A percentile compares a stretch with the other conserved stretches of the same genome.
phyloP scores from a whole-genome alignment of 441 rosid genomes.

The Populus hybrid region DNA sequence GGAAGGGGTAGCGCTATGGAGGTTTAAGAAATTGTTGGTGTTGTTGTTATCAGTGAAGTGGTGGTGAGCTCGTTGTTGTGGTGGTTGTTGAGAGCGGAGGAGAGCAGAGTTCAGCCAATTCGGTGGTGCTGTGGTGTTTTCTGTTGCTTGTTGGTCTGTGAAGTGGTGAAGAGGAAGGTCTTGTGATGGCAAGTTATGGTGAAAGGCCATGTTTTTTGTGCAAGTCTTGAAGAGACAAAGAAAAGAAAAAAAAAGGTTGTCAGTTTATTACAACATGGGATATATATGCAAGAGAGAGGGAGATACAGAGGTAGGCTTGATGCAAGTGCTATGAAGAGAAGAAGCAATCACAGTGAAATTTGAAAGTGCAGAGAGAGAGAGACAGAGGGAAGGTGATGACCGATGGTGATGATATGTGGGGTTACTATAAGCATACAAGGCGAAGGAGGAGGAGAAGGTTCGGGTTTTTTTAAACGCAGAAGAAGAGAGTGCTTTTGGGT shows the following conservation, averaged over 20 bases:
- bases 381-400: background rate
- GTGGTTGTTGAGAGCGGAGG: slow-evolving; percentile 56
- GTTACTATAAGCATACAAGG: slow-evolving; percentile 19
- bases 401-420: background rate
- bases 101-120: slow-evolving; percentile 91
- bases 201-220: slow-evolving; percentile 64
- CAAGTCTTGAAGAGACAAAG: background rate
- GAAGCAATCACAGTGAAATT: background rate
- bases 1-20: slow-evolving; percentile 47
- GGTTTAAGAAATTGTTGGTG: slow-evolving; percentile 55
- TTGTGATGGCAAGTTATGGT: slow-evolving; percentile 60
- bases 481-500: background rate
- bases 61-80: slow-evolving; percentile 24
- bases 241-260: background rate
- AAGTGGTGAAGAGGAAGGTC: slow-evolving; percentile 81
- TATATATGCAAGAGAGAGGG: background rate
- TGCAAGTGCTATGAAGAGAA: background rate
- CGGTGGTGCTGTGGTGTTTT: slow-evolving; percentile 43
- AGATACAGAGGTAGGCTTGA: background rate
- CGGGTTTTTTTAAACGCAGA: background rate
- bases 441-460: background rate
- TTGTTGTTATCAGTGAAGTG: slow-evolving; percentile 43
- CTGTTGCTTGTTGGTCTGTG: slow-evolving; percentile 36
- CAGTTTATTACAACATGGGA: slow-evolving; percentile 15
- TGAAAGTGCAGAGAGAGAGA: slow-evolving; percentile 3